These are phyloP conservation scores for Hsuehochloa calcarea DNA, from an alignment of 176 grass and related monocot species.

Conservation along the genomic window DNA sequence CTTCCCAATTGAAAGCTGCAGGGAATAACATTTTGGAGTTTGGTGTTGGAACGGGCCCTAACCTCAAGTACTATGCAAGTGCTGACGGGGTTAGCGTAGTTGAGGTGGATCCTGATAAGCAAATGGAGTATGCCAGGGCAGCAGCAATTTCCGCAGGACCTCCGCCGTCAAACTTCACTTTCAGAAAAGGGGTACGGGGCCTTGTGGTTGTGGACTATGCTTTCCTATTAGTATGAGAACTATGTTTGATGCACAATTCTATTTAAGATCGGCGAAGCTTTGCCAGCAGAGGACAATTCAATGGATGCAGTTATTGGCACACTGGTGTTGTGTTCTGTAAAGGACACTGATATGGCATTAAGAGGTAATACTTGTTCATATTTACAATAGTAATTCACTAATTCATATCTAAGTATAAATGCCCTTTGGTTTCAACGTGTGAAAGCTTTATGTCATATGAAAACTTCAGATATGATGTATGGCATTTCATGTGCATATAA, in stretches of 20 bases:
- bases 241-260: not conserved
- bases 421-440: not conserved
- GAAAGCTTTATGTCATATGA: not conserved
- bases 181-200: conserved; percentile 65
- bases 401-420: not conserved
- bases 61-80: conserved; percentile 78
- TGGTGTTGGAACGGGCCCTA: conserved; percentile 81
- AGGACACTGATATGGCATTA: conserved; percentile 48
- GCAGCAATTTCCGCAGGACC: conserved; percentile 62
- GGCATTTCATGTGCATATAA: not conserved
- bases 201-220: not conserved
- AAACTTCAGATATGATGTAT: not conserved
- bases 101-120: conserved; percentile 83
- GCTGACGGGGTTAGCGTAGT: conserved; percentile 31
- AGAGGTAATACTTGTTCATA: conserved; percentile 43
- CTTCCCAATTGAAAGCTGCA: conserved; percentile 42
- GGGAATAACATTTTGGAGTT: conserved; percentile 65
- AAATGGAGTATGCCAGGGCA: conserved; percentile 77
- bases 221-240: not conserved
- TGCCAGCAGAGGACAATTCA: conserved; percentile 67
- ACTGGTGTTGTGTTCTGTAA: conserved; percentile 78
- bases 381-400: not conserved
- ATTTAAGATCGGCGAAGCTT: conserved; percentile 76
- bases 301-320: conserved; percentile 85
- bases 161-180: conserved; percentile 55